Evolutionary conservation across 768 basidiomycete genomes (phyloP).

Genomic region (Hygrophoropsis aurantiaca): DNA sequence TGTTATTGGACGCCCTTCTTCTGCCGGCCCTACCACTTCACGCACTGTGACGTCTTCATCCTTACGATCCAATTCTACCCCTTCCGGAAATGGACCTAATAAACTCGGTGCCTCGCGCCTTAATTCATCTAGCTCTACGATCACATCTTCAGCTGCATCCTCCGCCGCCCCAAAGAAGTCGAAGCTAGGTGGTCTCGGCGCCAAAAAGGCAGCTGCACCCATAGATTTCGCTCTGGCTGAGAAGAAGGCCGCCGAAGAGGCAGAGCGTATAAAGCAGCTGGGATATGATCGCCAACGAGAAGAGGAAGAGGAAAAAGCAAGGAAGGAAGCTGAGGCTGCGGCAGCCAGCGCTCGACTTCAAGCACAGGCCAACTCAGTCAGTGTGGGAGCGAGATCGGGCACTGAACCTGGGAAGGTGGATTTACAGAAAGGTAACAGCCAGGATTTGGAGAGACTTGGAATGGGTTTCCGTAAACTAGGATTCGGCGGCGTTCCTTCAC

Average conservation of each 20-base stretch:
- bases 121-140: conserved; percentile 37
- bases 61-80: conserved; percentile 45
- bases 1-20: conserved; percentile 52
- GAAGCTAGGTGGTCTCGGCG: conserved; percentile 79
- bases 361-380: conserved; percentile 29
- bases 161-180: conserved; percentile 54
- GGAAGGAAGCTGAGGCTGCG: conserved; percentile 57
- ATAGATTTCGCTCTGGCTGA: conserved; percentile 97
- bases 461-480: conserved; percentile 80
- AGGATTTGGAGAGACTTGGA: conserved; percentile 56
- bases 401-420: conserved; percentile 27
- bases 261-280: conserved; percentile 86
- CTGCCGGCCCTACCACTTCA: conserved; percentile 39
- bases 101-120: conserved; percentile 45
- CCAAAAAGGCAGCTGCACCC: conserved; percentile 76
- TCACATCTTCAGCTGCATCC: conserved; percentile 27
- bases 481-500: conserved; percentile 77
- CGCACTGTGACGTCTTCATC: conserved; percentile 70
- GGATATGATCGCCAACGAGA: conserved; percentile 89
- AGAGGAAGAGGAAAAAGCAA: conserved; percentile 76
- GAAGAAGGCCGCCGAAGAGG: conserved; percentile 85
- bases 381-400: conserved; percentile 23
- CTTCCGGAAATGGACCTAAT: conserved; percentile 24
- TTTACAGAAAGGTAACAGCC: conserved; percentile 39
- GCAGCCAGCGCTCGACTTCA: conserved; percentile 11